Conservation (phyloP, 148 eudicot genomes). For the Talinum fruticosum region DNA sequence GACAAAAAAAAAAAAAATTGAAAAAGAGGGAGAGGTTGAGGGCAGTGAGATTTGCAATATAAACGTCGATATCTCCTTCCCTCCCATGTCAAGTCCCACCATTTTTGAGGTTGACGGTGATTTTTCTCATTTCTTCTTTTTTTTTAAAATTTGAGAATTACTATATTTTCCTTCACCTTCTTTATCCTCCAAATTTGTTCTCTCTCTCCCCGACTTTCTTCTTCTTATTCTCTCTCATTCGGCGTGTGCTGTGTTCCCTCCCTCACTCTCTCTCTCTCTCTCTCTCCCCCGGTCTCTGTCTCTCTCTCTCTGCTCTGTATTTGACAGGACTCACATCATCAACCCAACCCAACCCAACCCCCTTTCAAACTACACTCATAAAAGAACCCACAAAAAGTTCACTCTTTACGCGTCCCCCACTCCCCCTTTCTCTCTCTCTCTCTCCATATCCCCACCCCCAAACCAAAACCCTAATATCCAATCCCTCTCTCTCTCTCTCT, state of each 20-base stretch:
- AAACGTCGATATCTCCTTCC: neutral
- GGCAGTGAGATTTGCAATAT: neutral
- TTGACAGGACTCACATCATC: constrained; percentile 41
- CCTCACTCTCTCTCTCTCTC: constrained; percentile 19
- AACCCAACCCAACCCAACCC: neutral
- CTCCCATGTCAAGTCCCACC: neutral
- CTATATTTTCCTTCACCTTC: neutral
- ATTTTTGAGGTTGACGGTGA: neutral
- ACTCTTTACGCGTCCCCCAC: constrained; percentile 26
- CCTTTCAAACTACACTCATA: neutral
- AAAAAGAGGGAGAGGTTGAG: neutral
- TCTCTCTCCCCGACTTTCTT: too few species aligned
- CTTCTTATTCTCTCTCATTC: too few species aligned
- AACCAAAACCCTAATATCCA: constrained; percentile 7
- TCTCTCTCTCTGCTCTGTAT: constrained; percentile 2
- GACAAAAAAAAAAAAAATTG: neutral
- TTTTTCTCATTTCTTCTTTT: neutral
- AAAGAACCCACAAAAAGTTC: constrained; percentile 7
- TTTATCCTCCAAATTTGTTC: neutral
- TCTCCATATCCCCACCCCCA: neutral
- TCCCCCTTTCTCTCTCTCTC: neutral
- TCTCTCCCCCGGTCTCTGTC: constrained; percentile 11
- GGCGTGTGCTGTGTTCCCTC: too few species aligned
- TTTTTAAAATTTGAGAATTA: neutral
- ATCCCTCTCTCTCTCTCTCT: neutral